Conservation (phyloP, 352 stramenopile genomes). For the Globisporangium emineosum region DNA sequence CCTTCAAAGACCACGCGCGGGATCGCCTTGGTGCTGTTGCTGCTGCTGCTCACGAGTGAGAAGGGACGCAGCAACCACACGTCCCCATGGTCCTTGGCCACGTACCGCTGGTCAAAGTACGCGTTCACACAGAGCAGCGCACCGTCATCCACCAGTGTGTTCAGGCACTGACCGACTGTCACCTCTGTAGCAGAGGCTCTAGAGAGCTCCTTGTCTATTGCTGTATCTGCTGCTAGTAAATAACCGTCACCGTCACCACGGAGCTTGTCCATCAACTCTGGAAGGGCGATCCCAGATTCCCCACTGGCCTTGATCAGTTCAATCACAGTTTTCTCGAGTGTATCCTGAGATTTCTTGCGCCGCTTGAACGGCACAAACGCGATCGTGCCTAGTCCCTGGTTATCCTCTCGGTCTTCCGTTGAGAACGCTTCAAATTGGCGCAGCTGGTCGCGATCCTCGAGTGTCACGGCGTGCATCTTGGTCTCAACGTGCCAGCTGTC, state of each 20-base stretch:
- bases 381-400: constrained; percentile 15
- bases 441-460: constrained; percentile 33
- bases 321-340: constrained; percentile 24
- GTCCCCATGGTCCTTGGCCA: constrained; percentile 59
- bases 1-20: constrained; percentile 60
- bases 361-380: constrained; percentile 24
- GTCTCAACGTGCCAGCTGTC: constrained; percentile 76
- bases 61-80: constrained; percentile 70
- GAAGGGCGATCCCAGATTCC: constrained; percentile 38
- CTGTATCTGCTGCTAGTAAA: background rate
- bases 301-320: constrained; percentile 36
- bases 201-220: background rate
- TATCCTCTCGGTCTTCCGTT: constrained; percentile 21
- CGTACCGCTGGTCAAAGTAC: constrained; percentile 65
- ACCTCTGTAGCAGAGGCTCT: background rate
- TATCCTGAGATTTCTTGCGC: constrained; percentile 22
- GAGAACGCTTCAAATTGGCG: constrained; percentile 58
- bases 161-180: constrained; percentile 31
- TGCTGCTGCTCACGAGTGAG: constrained; percentile 35
- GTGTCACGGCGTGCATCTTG: constrained; percentile 46
- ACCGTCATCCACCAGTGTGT: constrained; percentile 50
- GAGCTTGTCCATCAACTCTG: constrained; percentile 27
- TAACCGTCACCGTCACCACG: background rate
- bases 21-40: constrained; percentile 1
- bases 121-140: constrained; percentile 62